Base-by-base conservation (phyloP, 768 basidiomycete genomes). In the Rhizopogon rudus region DNA sequence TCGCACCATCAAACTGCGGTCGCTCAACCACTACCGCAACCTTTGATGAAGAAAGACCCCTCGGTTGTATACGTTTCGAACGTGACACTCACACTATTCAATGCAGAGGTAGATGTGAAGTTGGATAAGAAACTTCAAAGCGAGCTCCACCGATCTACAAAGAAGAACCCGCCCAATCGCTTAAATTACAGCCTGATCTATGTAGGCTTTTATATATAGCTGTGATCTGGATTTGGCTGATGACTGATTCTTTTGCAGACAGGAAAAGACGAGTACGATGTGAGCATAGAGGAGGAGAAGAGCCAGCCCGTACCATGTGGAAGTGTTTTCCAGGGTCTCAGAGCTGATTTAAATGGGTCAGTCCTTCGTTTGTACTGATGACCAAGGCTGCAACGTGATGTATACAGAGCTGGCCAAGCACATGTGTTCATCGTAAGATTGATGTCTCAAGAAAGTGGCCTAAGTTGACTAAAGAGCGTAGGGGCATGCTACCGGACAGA, bases 401-500 rank as follows among this genome's bases (percentile, higher is more conserved):
- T 22, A 40, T 53, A 55, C 52, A 89, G 89, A 29, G 71, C 75
- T 20, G 90, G 89, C 40, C 73, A 81, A 39, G 80, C 91, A 2
- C 83, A 84, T 25, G 77, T 95, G n/a, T 97, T 93, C 70, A 94
- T 97, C 57, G 90, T 90, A 63, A 63, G 80, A 67, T 35, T 43
- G 3, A 51, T 40, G n/a, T 45, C 8, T 53, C 29, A 33, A 49
- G 35, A 54, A 9, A 14, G 8, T 35, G 17, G 14, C 28, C 22
- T 45, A n/a, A 50, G 56, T 40, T 61, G 5, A 64, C 22, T 6
- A 42, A 20, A 45, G n/a, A 25, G 12, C 41, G 16, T 51, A 91
- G 89, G 92, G 93, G 13, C 93, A 95, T 67, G 83, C 92, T 14
- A 97, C 93, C 3, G 87, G 80, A 5, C 96, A 98, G 71, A 96